Percentiles rank a stretch among this genome's conserved stretches.
Evolutionary conservation across 768 basidiomycete genomes (phyloP).

Genomic region (Strobilomyces echinocephalus): DNA sequence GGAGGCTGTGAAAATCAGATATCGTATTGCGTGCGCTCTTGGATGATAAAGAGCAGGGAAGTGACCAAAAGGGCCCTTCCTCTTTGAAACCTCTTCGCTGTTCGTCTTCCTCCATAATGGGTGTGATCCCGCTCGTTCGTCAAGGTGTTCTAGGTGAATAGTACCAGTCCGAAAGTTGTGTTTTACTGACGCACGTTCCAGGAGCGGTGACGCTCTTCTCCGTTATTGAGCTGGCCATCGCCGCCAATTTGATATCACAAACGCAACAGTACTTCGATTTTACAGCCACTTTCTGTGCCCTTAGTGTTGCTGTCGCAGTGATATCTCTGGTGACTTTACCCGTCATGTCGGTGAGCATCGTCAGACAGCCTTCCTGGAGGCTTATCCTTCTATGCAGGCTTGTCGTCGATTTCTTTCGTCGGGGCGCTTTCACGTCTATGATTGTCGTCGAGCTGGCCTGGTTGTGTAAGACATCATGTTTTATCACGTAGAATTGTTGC

Average conservation of each 20-base stretch:
- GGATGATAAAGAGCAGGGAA: slow-evolving; percentile 7
- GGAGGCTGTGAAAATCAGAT: neutral
- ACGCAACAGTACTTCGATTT: slow-evolving; percentile 2
- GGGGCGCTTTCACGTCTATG: slow-evolving; percentile 37
- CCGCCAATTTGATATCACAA: slow-evolving; percentile 25
- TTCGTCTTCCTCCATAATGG: slow-evolving; percentile 9
- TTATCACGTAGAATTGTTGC: neutral
- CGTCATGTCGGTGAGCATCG: slow-evolving; percentile 20
- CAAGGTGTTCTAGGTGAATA: slow-evolving; percentile 20
- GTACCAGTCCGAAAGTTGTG: neutral
- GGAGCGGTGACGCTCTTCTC: slow-evolving; percentile 22
- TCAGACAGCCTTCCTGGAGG: neutral
- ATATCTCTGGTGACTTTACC: slow-evolving; percentile 29
- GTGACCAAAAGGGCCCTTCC: neutral
- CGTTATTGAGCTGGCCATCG: slow-evolving; percentile 29
- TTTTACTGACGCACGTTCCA: slow-evolving; percentile 6
- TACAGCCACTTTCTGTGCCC: slow-evolving; percentile 21
- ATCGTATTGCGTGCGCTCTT: neutral
- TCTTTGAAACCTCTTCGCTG: neutral
- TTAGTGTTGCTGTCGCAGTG: slow-evolving; percentile 27
- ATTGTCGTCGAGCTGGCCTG: slow-evolving; percentile 35
- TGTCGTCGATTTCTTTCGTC: slow-evolving; percentile 31
- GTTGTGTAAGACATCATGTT: slow-evolving; percentile 28
- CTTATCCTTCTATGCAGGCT: slow-evolving; percentile 24
- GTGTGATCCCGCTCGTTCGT: slow-evolving; percentile 12